Percentiles rank a stretch among this genome's conserved stretches.
Evolutionary conservation across 2,329 filamentous ascomycete species (phyloP).

Genomic region (Aspergillus sp.): DNA sequence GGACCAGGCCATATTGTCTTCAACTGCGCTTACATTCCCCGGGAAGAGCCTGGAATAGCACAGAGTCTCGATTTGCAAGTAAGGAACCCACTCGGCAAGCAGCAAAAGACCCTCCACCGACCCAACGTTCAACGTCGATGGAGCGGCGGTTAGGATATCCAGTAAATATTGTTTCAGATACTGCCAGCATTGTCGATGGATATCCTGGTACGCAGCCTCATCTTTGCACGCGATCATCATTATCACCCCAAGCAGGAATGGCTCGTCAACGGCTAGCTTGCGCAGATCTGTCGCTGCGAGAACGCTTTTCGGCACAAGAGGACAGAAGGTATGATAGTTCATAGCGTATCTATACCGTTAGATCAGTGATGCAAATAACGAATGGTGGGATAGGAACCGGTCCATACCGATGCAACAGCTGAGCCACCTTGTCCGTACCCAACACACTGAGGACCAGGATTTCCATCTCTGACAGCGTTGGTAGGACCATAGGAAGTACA

Average conservation of each 20-base stretch:
- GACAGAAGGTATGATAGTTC: background rate
- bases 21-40: conserved; percentile 1
- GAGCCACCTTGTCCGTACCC: background rate
- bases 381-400: background rate
- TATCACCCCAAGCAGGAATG: conserved; percentile 10
- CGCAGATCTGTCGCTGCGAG: background rate
- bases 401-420: background rate
- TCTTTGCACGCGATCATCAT: conserved; percentile 15
- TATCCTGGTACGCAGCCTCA: background rate
- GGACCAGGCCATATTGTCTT: conserved; percentile 22
- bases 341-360: background rate
- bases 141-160: conserved; percentile 13
- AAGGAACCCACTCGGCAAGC: conserved; percentile 20
- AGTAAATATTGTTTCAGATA: conserved; percentile 9
- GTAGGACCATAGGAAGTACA: background rate
- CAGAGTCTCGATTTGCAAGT: background rate
- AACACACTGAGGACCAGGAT: background rate
- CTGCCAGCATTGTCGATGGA: background rate
- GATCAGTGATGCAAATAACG: background rate
- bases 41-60: background rate
- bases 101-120: conserved; percentile 20
- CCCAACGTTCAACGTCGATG: conserved; percentile 11
- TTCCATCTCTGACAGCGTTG: background rate
- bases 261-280: conserved; percentile 1
- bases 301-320: background rate